Evolutionary conservation across 345 rosid species (phyloP), one percentile per base, ranked within the genome.

Genomic region (Lepidium didymum): DNA sequence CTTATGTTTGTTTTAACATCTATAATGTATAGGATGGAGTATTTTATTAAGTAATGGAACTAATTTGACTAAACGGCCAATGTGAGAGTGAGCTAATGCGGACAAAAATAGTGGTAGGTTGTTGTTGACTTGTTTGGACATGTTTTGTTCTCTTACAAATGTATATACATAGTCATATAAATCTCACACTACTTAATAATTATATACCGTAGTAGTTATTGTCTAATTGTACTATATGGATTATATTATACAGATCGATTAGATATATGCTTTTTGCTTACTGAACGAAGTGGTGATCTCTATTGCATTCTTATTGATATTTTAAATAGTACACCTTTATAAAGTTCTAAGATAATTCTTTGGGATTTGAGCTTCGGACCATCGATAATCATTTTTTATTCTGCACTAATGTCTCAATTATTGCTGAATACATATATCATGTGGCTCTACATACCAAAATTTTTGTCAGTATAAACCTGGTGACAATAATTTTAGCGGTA

Each of bases 51-150:
- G 57, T 15, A 36, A 37, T 14, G 36, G 55, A 55, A 44, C 51
- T 1, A 46, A 27, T 55, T 66, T 57, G 63, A 67, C 62, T 23
- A 73, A 34, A 54, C 43, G 72, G 12, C 34, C 43, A 47, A 31
- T 37, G 70, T 73, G 67, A 72, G 56, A 52, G 21, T 52, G 50
- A 51, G 72, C 67, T 66, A 74, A 67, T 74, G 44, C 34, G 62
- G 36, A 62, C 73, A 67, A 67, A 66, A 51, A 43, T 23, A 27
- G 68, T 60, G 73, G 68, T 67, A 68, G 73, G 73, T 74, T 14
- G 73, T 52, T 73, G 68, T 74, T 74, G 77, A 74, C 77, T 60
- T 10, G 7, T 67, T 67, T 66, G 12, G 5, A 25, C 4, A 1
- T 47, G 49, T 40, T 53, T 19, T 25, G 2, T 0, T 27, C 9